phyloP scores from a whole-genome alignment of 2,329 filamentous ascomycete species.

The Fusarium palustre region DNA sequence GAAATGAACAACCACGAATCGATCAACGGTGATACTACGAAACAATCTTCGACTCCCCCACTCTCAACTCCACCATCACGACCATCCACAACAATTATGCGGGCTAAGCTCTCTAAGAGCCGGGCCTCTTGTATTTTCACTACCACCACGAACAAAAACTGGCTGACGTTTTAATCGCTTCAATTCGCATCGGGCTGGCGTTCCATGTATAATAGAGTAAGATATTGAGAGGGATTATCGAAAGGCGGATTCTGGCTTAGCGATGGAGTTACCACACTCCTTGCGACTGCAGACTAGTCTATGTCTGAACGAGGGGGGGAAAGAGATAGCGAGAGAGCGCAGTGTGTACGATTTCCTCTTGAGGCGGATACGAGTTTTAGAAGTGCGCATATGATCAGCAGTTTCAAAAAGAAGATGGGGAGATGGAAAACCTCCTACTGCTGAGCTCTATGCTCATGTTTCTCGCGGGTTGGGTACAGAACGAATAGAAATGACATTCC shows the following conservation, averaged over 20 bases:
- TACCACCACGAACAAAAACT: constrained; percentile 35
- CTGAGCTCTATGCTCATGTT: constrained; percentile 28
- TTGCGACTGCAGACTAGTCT: constrained; percentile 28
- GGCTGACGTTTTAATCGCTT: constrained; percentile 40
- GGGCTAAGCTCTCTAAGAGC: constrained; percentile 13
- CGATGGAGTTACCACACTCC: constrained; percentile 41
- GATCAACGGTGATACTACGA: constrained; percentile 21
- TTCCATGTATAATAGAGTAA: constrained; percentile 51
- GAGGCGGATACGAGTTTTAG: constrained; percentile 8
- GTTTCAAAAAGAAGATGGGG: constrained; percentile 16
- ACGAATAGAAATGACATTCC: constrained; percentile 45
- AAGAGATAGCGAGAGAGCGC: constrained; percentile 23
- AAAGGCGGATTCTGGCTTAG: constrained; percentile 42
- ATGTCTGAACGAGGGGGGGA: constrained; percentile 30
- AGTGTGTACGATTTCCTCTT: constrained; percentile 34
- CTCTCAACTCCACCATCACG: constrained; percentile 46
- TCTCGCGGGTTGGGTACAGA: constrained; percentile 35
- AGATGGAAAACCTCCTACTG: constrained; percentile 17
- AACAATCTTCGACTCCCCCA: constrained; percentile 31
- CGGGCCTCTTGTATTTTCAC: constrained; percentile 39
- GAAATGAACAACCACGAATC: constrained; percentile 27
- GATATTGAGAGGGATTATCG: constrained; percentile 29
- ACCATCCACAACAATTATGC: constrained; percentile 20
- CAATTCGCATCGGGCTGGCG: constrained; percentile 50
- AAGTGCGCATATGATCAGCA: constrained; percentile 10